phyloP scores from a whole-genome alignment of 129 eudicot species.

The Oenanthe sinensis region DNA sequence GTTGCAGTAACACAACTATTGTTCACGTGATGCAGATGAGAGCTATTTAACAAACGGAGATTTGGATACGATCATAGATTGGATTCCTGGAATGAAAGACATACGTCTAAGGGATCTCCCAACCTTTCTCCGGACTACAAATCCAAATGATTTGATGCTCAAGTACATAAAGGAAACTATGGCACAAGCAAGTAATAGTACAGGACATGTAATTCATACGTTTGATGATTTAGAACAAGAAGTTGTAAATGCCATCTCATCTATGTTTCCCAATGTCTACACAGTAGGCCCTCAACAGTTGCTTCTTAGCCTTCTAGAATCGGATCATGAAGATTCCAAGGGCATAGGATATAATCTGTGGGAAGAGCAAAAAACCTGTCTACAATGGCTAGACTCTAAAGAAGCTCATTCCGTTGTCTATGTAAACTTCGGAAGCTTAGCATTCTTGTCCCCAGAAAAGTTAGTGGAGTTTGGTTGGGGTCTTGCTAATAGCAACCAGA shows the following conservation, averaged over 20 bases:
- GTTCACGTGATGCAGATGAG: background rate
- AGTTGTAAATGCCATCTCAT: background rate
- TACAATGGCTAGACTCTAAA: background rate
- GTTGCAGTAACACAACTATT: background rate
- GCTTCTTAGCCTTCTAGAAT: conserved; percentile 12
- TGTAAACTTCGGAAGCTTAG: background rate
- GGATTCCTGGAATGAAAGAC: conserved; percentile 18
- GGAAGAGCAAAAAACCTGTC: background rate
- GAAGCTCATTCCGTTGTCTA: background rate
- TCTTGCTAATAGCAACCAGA: conserved; percentile 8
- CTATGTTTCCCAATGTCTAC: conserved; percentile 43
- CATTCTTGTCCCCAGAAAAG: background rate
- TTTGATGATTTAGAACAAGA: background rate
- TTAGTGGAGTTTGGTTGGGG: conserved; percentile 8
- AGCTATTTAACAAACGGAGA: background rate
- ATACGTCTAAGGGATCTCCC: conserved; percentile 21
- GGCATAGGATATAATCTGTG: background rate
- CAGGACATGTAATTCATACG: conserved; percentile 12
- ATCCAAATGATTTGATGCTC: conserved; percentile 25
- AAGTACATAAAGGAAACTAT: conserved; percentile 41
- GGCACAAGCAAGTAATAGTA: conserved; percentile 68
- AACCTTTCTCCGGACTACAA: conserved; percentile 17
- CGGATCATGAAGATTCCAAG: background rate
- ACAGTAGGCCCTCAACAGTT: conserved; percentile 61
- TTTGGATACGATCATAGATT: conserved; percentile 1